Conservation (phyloP, 495 filamentous ascomycete species). For the Trichocladium antarcticum region DNA sequence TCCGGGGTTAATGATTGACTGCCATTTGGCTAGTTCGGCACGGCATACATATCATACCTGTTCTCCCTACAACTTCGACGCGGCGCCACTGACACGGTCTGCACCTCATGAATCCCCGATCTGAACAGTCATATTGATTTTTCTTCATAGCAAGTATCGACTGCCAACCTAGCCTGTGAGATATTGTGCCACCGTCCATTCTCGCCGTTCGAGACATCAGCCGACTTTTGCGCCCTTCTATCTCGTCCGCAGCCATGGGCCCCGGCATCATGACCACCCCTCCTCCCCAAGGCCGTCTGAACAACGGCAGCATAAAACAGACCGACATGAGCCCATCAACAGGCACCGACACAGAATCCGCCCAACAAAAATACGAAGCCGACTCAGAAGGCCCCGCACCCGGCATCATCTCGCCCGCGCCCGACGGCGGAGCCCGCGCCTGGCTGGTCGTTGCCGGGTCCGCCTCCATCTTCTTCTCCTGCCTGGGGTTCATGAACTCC, state of each 20-base stretch:
- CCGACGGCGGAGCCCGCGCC: slow-evolving; percentile 20
- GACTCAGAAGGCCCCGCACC: not conserved
- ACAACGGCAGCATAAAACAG: not conserved
- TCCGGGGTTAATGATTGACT: no score
- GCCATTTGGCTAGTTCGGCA: no score
- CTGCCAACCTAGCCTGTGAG: no score
- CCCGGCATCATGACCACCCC: not conserved
- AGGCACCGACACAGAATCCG: not conserved
- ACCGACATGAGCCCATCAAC: not conserved
- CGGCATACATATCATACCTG: no score
- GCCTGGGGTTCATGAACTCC: slow-evolving; percentile 50
- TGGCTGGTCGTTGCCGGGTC: slow-evolving; percentile 21
- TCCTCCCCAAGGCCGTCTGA: not conserved
- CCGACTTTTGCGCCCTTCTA: not conserved
- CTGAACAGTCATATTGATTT: no score
- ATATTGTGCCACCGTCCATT: not conserved
- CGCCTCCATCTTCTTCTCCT: slow-evolving; percentile 36
- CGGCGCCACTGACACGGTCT: no score
- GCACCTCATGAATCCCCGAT: no score
- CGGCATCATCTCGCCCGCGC: slow-evolving; percentile 2
- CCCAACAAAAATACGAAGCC: not conserved
- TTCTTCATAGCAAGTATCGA: no score
- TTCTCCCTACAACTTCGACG: no score
- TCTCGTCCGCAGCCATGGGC: no score
- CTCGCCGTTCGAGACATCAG: not conserved